phyloP scores from a whole-genome alignment of 2,329 filamentous ascomycete genomes.

The Scortechinia acanthostroma region DNA sequence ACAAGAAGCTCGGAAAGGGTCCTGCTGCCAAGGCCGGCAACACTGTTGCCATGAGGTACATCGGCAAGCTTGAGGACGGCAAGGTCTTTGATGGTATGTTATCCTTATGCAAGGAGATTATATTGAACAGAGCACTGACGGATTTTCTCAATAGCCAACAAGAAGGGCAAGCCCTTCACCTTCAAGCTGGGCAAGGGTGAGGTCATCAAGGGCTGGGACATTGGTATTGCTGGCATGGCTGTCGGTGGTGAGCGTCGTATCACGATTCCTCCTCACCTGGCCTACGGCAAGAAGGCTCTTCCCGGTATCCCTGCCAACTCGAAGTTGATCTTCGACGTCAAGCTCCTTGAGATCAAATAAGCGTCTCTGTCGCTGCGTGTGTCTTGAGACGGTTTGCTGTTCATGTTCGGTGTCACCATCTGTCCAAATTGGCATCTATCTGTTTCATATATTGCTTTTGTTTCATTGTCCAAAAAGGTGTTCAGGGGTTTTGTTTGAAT shows the following conservation, averaged over 20 bases:
- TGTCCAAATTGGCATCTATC: no score
- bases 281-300: conserved; percentile 77
- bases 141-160: conserved; percentile 71
- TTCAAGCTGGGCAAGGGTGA: conserved; percentile 93
- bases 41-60: conserved; percentile 90
- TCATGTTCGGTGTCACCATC: no score
- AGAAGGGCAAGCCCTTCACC: conserved; percentile 94
- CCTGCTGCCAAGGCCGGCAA: conserved; percentile 83
- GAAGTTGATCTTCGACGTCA: conserved; percentile 84
- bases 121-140: no score
- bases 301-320: conserved; percentile 89
- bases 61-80: conserved; percentile 89
- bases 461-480: neutral
- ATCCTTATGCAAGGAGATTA: no score
- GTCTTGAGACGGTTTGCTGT: conserved; percentile 4
- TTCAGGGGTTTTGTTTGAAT: neutral
- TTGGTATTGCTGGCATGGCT: conserved; percentile 86
- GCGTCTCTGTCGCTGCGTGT: conserved; percentile 9
- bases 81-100: conserved; percentile 87
- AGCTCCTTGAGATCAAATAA: conserved; percentile 78
- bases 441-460: neutral
- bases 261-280: conserved; percentile 78
- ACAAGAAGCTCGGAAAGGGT: conserved; percentile 85
- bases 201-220: conserved; percentile 98
- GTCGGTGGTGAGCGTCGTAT: conserved; percentile 89